phyloP scores from a whole-genome alignment of 345 rosid genomes.

The Turritis glabra region DNA sequence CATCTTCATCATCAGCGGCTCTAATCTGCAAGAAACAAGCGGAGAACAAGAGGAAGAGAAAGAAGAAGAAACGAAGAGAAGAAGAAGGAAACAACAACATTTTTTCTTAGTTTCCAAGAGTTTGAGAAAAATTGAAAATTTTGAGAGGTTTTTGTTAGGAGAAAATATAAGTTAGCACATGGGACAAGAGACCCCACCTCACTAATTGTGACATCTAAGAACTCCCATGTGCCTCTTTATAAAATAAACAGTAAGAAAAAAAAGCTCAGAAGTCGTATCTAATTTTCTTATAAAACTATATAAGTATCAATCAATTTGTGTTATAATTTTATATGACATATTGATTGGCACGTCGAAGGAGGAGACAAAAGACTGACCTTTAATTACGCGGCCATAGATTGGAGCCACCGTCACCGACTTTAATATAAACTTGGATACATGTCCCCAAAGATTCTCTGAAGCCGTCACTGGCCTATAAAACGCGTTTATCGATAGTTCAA shows the following conservation, averaged over 20 bases:
- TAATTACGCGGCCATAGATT: slow-evolving; percentile 41
- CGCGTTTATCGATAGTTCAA: slow-evolving; percentile 30
- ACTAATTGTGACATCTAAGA: slow-evolving; percentile 37
- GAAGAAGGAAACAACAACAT: slow-evolving; percentile 20
- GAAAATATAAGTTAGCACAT: slow-evolving; percentile 18
- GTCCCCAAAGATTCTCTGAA: slow-evolving; percentile 41
- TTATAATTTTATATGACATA: slow-evolving; percentile 3
- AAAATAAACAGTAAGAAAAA: too few species aligned
- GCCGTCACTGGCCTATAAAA: slow-evolving; percentile 28
- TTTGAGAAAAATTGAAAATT: slow-evolving; percentile 1
- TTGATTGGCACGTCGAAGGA: slow-evolving; percentile 35
- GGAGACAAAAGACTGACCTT: slow-evolving; percentile 29
- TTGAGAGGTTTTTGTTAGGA: slow-evolving; percentile 13
- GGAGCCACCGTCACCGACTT: slow-evolving; percentile 42
- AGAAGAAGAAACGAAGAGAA: slow-evolving; percentile 28
- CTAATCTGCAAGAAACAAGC: slow-evolving; percentile 17
- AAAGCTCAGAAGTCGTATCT: slow-evolving; percentile 20
- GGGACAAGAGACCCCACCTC: slow-evolving; percentile 36
- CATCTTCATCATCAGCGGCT: slow-evolving; percentile 2
- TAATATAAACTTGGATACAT: slow-evolving; percentile 33
- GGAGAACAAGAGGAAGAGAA: slow-evolving; percentile 27
- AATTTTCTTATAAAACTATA: not conserved
- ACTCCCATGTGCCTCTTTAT: slow-evolving; percentile 40
- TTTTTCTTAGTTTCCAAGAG: not conserved
- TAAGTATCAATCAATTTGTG: not conserved